Evolutionary conservation across 2,329 filamentous ascomycete genomes (phyloP).

Genomic region (Penicillium vulpinum): DNA sequence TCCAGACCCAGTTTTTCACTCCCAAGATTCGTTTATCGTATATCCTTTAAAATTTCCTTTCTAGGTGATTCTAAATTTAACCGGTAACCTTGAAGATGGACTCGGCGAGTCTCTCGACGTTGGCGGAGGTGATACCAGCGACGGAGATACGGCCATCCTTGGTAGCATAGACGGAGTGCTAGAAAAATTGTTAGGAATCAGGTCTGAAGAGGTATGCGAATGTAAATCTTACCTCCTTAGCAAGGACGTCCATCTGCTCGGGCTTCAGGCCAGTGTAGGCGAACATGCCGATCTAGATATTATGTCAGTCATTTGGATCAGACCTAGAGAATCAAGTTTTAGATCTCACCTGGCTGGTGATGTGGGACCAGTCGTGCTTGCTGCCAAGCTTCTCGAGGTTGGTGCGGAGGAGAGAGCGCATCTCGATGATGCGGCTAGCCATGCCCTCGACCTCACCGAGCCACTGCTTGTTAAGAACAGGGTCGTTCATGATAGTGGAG

Average conservation of each 20-base stretch:
- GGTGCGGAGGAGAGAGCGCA: conserved; percentile 90
- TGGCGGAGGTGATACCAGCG: conserved; percentile 51
- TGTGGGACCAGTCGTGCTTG: conserved; percentile 98
- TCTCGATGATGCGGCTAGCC: conserved; percentile 98
- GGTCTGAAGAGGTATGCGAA: neutral
- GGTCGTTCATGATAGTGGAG: conserved; percentile 83
- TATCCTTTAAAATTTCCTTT: neutral
- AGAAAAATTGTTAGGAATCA: conserved; percentile 14
- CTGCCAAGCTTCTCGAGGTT: conserved; percentile 94
- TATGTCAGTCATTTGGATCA: neutral
- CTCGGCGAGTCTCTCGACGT: conserved; percentile 53
- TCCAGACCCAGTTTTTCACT: conserved; percentile 5
- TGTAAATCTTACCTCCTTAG: conserved; percentile 67
- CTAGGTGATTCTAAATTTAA: conserved; percentile 29
- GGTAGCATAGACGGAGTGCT: conserved; percentile 95
- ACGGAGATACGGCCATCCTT: conserved; percentile 62
- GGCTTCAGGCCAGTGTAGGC: conserved; percentile 92
- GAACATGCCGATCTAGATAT: conserved; percentile 87
- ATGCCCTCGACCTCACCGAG: conserved; percentile 95
- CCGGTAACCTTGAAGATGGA: conserved; percentile 54
- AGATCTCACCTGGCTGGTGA: conserved; percentile 71
- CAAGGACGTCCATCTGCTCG: conserved; percentile 86
- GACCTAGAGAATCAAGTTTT: neutral
- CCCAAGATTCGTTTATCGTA: conserved; percentile 9
- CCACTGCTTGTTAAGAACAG: conserved; percentile 88